A percentile compares a stretch with the other conserved stretches of the same genome.
These are phyloP conservation scores for Clonostachys byssicola DNA, from an alignment of 2,329 filamentous ascomycete species.

Conservation along the genomic window DNA sequence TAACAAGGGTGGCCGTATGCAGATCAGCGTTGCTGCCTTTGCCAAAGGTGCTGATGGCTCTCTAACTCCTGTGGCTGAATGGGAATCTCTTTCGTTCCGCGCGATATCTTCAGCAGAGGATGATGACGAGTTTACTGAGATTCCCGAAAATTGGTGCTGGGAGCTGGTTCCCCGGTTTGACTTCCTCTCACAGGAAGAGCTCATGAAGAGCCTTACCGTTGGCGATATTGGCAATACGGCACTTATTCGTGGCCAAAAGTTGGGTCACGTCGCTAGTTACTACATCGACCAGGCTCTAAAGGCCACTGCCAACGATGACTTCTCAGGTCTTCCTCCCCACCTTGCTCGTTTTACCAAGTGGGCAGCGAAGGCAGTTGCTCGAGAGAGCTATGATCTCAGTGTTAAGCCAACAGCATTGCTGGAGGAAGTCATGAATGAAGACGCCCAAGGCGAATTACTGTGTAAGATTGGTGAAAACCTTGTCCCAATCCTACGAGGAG, in stretches of 20 bases:
- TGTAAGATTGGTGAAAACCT: constrained; percentile 23
- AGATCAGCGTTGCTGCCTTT: constrained; percentile 17
- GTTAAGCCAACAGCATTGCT: neutral
- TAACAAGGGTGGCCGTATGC: constrained; percentile 13
- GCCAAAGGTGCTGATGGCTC: neutral
- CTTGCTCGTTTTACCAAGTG: neutral
- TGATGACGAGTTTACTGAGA: neutral
- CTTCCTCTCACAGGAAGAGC: neutral
- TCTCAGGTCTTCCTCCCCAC: neutral
- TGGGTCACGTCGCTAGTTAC: neutral
- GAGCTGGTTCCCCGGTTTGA: neutral
- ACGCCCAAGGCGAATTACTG: constrained; percentile 11
- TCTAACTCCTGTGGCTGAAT: neutral
- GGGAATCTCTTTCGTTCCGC: neutral
- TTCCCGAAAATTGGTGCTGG: neutral
- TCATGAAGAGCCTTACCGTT: too few relatives aligned
- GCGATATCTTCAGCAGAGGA: neutral
- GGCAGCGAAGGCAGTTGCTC: neutral
- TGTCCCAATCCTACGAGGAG: constrained; percentile 19
- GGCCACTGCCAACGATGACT: neutral
- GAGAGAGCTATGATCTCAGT: neutral
- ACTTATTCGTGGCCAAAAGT: neutral
- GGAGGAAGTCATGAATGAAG: neutral
- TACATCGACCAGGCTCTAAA: neutral
- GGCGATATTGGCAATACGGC: too few relatives aligned